Percentiles rank a stretch among this genome's conserved stretches.
These are phyloP conservation scores for Xylaria cubensis DNA, from an alignment of 495 filamentous ascomycete species.

Conservation along the genomic window DNA sequence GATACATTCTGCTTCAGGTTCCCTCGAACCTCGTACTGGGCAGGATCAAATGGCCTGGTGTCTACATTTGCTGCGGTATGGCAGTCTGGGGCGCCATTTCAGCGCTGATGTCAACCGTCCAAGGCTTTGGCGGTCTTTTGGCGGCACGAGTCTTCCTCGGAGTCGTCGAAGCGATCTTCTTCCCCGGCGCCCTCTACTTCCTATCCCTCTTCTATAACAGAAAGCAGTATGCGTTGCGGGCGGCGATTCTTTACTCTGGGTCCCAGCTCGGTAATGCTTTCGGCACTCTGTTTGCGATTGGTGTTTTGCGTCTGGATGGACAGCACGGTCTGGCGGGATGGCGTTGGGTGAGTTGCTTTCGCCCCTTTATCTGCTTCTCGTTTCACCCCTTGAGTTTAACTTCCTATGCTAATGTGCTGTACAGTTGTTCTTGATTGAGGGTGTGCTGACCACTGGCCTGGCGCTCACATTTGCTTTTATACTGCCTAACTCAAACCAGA, in stretches of 20 bases:
- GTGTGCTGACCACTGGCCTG: conserved; percentile 55
- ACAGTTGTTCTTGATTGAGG: conserved; percentile 59
- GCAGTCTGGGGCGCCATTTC: conserved; percentile 42
- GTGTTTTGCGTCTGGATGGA: conserved; percentile 53
- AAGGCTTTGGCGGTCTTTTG: conserved; percentile 58
- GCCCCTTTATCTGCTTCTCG: no score
- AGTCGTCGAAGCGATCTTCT: conserved; percentile 62
- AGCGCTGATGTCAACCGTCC: conserved; percentile 65
- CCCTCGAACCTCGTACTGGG: conserved; percentile 31
- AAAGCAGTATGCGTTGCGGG: conserved; percentile 57
- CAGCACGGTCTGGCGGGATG: conserved; percentile 51
- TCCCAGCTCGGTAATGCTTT: conserved; percentile 59
- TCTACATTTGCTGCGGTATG: conserved; percentile 32
- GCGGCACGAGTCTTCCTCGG: conserved; percentile 62
- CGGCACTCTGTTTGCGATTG: conserved; percentile 58
- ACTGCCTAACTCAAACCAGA: conserved; percentile 54
- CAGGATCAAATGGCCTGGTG: conserved; percentile 34
- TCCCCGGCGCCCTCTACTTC: conserved; percentile 67
- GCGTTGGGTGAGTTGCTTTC: conserved; percentile 50
- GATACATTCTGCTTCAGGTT: conserved; percentile 45
- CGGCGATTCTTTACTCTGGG: conserved; percentile 59
- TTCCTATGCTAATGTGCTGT: conserved; percentile 31
- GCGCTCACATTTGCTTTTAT: conserved; percentile 63
- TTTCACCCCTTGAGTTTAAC: no score
- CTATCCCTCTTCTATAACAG: conserved; percentile 68